Evolutionary conservation across 169 alveolate genomes (phyloP).

Genomic region (Plasmodium vivax): DNA sequence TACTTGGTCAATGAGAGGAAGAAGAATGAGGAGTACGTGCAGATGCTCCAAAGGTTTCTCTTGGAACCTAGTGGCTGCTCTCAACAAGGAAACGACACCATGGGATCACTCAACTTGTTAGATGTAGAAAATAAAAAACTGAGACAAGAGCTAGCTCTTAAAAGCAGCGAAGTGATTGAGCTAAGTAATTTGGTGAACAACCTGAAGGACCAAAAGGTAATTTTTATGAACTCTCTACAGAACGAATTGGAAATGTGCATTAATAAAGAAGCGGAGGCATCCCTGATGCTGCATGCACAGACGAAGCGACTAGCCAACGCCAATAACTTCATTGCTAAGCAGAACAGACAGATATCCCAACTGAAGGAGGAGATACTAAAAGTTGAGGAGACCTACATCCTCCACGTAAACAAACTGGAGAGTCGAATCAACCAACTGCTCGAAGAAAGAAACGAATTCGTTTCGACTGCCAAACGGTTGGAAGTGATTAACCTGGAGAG

Average conservation of each 20-base stretch:
- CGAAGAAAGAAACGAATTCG: constrained; percentile 40
- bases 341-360: neutral
- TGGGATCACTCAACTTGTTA: neutral
- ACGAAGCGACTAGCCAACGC: constrained; percentile 25
- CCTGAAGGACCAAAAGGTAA: constrained; percentile 4
- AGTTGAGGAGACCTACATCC: constrained; percentile 5
- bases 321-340: constrained; percentile 7
- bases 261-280: constrained; percentile 35
- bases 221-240: neutral
- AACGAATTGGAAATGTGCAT: constrained; percentile 26
- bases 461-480: constrained; percentile 6
- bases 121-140: constrained; percentile 26
- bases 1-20: constrained; percentile 19
- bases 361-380: neutral
- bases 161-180: constrained; percentile 22
- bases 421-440: neutral
- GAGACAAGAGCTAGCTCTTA: constrained; percentile 17
- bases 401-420: constrained; percentile 5
- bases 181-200: constrained; percentile 26
- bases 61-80: neutral
- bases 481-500: constrained; percentile 17
- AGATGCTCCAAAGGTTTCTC: neutral
- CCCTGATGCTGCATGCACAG: constrained; percentile 25
- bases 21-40: constrained; percentile 47
- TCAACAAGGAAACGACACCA: neutral